Evolutionary conservation across 2,329 filamentous ascomycete genomes (phyloP).

Genomic region (Clonostachys byssicola): DNA sequence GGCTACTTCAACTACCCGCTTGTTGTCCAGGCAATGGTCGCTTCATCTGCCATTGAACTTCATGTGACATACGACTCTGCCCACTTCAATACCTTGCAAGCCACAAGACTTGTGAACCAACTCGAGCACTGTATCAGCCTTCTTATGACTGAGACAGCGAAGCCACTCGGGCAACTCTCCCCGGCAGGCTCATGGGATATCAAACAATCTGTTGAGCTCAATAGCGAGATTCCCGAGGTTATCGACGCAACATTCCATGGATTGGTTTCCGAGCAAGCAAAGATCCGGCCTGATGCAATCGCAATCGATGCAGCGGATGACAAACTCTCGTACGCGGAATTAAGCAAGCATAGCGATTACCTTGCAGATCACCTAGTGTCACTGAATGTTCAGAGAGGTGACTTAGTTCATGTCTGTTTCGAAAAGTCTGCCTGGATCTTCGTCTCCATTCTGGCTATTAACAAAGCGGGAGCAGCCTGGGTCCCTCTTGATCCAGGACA

Average conservation of each 20-base stretch:
- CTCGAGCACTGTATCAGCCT: not conserved
- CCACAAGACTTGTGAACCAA: not conserved
- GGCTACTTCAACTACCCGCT: slow-evolving; percentile 6
- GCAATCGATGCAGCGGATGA: not conserved
- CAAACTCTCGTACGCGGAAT: not conserved
- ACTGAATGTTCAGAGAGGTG: not conserved
- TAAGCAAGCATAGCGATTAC: not conserved
- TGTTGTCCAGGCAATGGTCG: slow-evolving; percentile 1
- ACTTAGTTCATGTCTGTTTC: slow-evolving; percentile 6
- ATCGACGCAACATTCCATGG: slow-evolving; percentile 1
- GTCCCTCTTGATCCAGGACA: slow-evolving; percentile 5
- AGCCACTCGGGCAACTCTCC: not conserved
- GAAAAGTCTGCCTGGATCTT: slow-evolving; percentile 6
- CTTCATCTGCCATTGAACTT: not conserved
- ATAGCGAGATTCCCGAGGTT: not conserved
- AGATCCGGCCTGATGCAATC: not conserved
- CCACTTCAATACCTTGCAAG: not conserved
- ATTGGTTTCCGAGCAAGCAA: not conserved
- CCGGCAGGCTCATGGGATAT: slow-evolving; percentile 1
- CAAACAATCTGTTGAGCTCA: not conserved
- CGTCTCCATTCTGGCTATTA: slow-evolving; percentile 6
- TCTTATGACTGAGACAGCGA: not conserved
- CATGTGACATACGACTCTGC: slow-evolving; percentile 3
- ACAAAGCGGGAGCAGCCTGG: slow-evolving; percentile 6
- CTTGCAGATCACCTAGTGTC: not conserved